phyloP scores from a whole-genome alignment of 2,329 filamentous ascomycete genomes.

The Sclerotinia sclerotiorum region DNA sequence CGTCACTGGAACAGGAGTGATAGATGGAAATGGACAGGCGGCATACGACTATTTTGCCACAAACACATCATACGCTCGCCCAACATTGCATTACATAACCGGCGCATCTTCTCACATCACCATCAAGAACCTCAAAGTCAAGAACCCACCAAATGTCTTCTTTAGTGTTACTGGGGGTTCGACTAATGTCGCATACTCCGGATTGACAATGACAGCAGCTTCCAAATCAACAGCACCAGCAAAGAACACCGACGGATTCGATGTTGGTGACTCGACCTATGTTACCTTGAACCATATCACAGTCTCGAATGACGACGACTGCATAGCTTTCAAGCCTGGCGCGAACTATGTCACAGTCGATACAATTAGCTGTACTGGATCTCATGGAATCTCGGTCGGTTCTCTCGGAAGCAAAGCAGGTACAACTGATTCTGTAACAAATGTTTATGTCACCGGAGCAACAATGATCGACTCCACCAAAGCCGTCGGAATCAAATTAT shows the following conservation, averaged over 20 bases:
- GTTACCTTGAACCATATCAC: constrained; percentile 51
- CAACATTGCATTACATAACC: constrained; percentile 46
- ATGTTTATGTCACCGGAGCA: constrained; percentile 45
- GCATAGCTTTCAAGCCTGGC: constrained; percentile 57
- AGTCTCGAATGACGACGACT: constrained; percentile 59
- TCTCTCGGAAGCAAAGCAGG: constrained; percentile 44
- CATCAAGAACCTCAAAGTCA: constrained; percentile 43
- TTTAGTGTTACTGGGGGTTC: constrained; percentile 43
- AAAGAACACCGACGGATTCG: constrained; percentile 57
- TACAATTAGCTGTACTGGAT: constrained; percentile 47
- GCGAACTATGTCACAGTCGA: constrained; percentile 47
- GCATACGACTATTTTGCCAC: constrained; percentile 45
- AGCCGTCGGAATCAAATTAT: constrained; percentile 49
- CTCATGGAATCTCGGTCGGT: constrained; percentile 50
- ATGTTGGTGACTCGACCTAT: constrained; percentile 47
- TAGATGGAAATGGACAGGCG: constrained; percentile 50
- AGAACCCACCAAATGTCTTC: constrained; percentile 50
- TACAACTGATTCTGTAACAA: constrained; percentile 44
- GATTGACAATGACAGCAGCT: constrained; percentile 43
- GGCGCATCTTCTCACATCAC: constrained; percentile 42
- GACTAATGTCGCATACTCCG: constrained; percentile 42
- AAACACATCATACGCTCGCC: constrained; percentile 43
- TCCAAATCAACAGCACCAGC: constrained; percentile 44
- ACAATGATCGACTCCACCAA: constrained; percentile 47
- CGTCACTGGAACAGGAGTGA: constrained; percentile 44